phyloP scores from a whole-genome alignment of 192 early-diverging fungal species.

The Umbelopsis sp. region DNA sequence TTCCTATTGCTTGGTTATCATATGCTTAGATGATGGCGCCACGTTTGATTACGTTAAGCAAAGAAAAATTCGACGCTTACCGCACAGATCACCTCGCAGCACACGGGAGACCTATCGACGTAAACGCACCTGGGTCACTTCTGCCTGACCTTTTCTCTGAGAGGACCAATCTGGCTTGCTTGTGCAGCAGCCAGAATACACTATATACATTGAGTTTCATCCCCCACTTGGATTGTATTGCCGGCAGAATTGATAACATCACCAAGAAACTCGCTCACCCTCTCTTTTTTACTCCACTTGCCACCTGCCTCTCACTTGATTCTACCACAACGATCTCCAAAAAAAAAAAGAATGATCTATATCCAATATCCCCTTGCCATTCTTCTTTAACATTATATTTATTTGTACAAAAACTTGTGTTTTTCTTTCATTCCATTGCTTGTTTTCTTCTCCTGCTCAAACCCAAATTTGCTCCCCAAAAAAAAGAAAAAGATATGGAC shows the following conservation, averaged over 20 bases:
- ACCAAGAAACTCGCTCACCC: background rate
- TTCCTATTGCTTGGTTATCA: too few species aligned
- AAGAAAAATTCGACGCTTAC: constrained; percentile 1
- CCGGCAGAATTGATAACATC: too few species aligned
- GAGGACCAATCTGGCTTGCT: too few species aligned
- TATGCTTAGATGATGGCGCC: background rate
- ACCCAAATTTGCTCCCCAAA: too few species aligned
- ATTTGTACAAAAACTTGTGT: too few species aligned
- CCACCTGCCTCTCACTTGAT: background rate
- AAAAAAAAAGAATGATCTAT: background rate
- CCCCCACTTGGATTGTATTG: too few species aligned
- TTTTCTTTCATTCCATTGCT: too few species aligned
- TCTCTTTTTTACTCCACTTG: background rate
- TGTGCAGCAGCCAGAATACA: too few species aligned
- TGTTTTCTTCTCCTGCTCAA: too few species aligned
- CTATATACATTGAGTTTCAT: too few species aligned
- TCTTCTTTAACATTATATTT: too few species aligned
- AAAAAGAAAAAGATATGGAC: too few species aligned
- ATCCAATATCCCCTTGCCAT: background rate
- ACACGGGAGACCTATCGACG: constrained; percentile 13
- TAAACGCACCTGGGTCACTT: constrained; percentile 6
- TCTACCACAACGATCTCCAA: background rate
- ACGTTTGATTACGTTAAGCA: constrained; percentile 7
- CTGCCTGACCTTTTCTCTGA: background rate
- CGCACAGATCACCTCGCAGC: constrained; percentile 19